Conservation (phyloP, 1,139 yeast genomes). For the Blastobotrys illinoisensis region DNA sequence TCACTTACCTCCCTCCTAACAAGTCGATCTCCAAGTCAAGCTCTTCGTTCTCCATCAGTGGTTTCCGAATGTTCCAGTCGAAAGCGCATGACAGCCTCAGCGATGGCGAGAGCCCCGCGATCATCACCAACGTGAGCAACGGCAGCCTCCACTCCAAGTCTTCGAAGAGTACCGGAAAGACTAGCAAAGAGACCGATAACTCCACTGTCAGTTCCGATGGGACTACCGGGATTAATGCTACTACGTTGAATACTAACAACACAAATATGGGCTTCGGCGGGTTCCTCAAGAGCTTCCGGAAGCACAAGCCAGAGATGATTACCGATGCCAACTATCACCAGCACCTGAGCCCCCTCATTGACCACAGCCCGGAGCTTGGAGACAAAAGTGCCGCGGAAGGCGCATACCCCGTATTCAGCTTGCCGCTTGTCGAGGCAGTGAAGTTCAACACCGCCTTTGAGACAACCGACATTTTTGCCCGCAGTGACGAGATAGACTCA, state of each 20-base stretch:
- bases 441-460: conserved; percentile 13
- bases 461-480: conserved; percentile 11
- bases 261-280: not conserved
- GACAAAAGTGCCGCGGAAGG: not conserved
- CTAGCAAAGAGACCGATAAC: not conserved
- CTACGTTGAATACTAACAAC: not conserved
- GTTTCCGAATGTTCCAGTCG: not conserved
- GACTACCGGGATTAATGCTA: not conserved
- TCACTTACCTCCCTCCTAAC: not conserved
- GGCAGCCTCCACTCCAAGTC: not conserved
- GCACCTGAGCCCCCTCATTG: not conserved
- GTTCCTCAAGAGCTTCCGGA: not conserved
- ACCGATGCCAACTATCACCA: not conserved
- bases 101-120: not conserved
- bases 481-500: conserved; percentile 14
- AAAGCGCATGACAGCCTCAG: not conserved
- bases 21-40: not conserved
- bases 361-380: not conserved
- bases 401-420: conserved; percentile 25
- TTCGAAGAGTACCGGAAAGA: not conserved
- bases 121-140: not conserved
- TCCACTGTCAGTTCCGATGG: not conserved
- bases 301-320: not conserved
- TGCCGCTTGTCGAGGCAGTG: conserved; percentile 25
- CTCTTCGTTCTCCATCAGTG: not conserved